Percentiles rank a stretch among this genome's conserved stretches.
Evolutionary conservation across 108 stramenopile species (phyloP).

Genomic region (Asterionellopsis glacialis): DNA sequence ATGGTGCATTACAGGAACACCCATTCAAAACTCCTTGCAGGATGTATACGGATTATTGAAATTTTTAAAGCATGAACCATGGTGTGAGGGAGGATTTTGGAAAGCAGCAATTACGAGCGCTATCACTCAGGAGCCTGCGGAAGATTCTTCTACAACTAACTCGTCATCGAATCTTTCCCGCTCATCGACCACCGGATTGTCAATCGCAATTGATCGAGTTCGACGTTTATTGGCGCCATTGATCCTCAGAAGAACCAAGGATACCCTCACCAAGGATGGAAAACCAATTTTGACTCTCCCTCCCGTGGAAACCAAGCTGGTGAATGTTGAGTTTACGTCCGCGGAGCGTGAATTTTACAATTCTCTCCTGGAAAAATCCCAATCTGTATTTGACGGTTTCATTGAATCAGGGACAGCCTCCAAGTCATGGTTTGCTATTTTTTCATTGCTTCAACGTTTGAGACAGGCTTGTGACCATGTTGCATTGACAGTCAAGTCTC

Average conservation of each 20-base stretch:
- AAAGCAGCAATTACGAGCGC: slow-evolving; percentile 54
- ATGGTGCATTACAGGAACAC: slow-evolving; percentile 84
- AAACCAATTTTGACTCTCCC: slow-evolving; percentile 73
- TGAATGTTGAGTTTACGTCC: slow-evolving; percentile 49
- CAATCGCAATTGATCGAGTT: slow-evolving; percentile 60
- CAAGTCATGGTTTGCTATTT: slow-evolving; percentile 80
- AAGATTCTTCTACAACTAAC: neutral
- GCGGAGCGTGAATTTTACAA: slow-evolving; percentile 82
- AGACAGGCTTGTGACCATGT: slow-evolving; percentile 84
- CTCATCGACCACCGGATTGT: neutral
- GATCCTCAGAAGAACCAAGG: slow-evolving; percentile 75
- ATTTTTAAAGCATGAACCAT: slow-evolving; percentile 80
- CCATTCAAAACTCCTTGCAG: slow-evolving; percentile 76
- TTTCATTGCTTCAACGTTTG: slow-evolving; percentile 69
- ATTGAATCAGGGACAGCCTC: slow-evolving; percentile 60
- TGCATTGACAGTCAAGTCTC: slow-evolving; percentile 65
- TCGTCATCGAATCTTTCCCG: too few species aligned
- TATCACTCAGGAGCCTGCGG: slow-evolving; percentile 1
- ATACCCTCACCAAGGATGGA: slow-evolving; percentile 59
- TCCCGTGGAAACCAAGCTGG: slow-evolving; percentile 57
- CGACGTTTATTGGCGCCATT: slow-evolving; percentile 63
- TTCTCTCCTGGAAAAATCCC: slow-evolving; percentile 56
- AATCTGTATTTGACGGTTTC: slow-evolving; percentile 72
- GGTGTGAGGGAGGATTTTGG: slow-evolving; percentile 74
- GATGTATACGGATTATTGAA: slow-evolving; percentile 76